Percentiles rank a stretch among this genome's conserved stretches.
phyloP scores from a whole-genome alignment of 768 basidiomycete species.

The Tephrocybe sp. region DNA sequence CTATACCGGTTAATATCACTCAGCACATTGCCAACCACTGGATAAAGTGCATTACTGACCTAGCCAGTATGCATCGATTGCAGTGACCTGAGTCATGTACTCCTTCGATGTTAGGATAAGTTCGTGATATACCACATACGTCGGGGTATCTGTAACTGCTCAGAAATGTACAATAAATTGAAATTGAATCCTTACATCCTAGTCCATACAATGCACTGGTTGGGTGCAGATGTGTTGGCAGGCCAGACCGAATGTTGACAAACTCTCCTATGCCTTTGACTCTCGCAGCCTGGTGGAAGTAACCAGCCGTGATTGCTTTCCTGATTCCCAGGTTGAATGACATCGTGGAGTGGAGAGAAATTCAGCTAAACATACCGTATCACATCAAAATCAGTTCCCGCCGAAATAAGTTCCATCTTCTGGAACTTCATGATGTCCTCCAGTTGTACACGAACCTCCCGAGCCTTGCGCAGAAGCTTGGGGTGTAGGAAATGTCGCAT shows the following conservation, averaged over 20 bases:
- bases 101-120: slow-evolving; percentile 92
- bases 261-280: slow-evolving; percentile 99
- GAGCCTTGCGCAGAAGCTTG: slow-evolving; percentile 89
- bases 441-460: slow-evolving; percentile 92
- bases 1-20: slow-evolving; percentile 35
- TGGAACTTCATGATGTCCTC: slow-evolving; percentile 99
- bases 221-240: slow-evolving; percentile 95
- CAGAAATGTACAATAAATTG: slow-evolving; percentile 11
- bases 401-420: slow-evolving; percentile 90
- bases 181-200: slow-evolving; percentile 70
- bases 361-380: slow-evolving; percentile 43
- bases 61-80: slow-evolving; percentile 96
- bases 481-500: slow-evolving; percentile 96
- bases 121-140: slow-evolving; percentile 97
- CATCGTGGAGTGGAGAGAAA: no score
- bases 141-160: slow-evolving; percentile 72
- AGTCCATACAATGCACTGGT: slow-evolving; percentile 96
- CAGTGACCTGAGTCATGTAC: slow-evolving; percentile 99
- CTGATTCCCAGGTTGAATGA: slow-evolving; percentile 33
- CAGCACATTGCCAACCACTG: not conserved
- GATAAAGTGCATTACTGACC: slow-evolving; percentile 44
- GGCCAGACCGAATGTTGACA: slow-evolving; percentile 91
- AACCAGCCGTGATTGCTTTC: slow-evolving; percentile 96
- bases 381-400: slow-evolving; percentile 93
- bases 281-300: slow-evolving; percentile 97